Conservation (phyloP, 164 flowering plant genomes). For the Protea cynaroides region DNA sequence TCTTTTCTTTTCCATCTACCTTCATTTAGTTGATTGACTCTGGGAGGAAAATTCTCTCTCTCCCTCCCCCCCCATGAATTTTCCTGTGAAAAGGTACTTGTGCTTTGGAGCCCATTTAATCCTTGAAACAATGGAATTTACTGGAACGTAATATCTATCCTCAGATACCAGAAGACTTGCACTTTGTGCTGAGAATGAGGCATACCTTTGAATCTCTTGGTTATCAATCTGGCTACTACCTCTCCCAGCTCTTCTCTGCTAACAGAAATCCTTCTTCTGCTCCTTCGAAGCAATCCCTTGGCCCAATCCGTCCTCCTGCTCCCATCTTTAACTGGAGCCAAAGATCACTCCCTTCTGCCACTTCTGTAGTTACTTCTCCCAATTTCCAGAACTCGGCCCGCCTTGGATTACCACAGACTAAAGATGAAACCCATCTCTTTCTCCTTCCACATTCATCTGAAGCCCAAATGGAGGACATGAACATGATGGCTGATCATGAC, state of each 20-base stretch:
- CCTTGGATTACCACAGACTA: constrained; percentile 53
- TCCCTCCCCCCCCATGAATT: too few relatives aligned
- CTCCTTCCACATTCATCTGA: constrained; percentile 66
- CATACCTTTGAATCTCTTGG: constrained; percentile 97
- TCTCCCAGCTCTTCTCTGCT: constrained; percentile 89
- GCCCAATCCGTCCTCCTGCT: constrained; percentile 51
- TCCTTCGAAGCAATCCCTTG: constrained; percentile 49
- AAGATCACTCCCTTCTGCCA: constrained; percentile 47
- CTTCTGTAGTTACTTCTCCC: constrained; percentile 43
- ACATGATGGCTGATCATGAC: constrained; percentile 69
- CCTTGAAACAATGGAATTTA: constrained; percentile 2
- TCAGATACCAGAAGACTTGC: constrained; percentile 96
- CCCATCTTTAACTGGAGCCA: constrained; percentile 85
- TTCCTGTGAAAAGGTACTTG: too few relatives aligned
- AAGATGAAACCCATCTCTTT: constrained; percentile 77
- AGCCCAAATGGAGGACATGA: constrained; percentile 62
- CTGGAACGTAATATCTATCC: not conserved
- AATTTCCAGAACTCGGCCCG: constrained; percentile 42
- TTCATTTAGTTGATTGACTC: not conserved
- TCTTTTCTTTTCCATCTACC: not conserved
- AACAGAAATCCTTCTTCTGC: constrained; percentile 42
- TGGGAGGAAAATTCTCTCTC: too few relatives aligned
- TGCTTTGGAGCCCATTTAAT: not conserved
- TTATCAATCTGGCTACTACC: constrained; percentile 89
- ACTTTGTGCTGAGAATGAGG: constrained; percentile 96